These are phyloP conservation scores for Tilletia caries DNA, from an alignment of 1,284 basidiomycete species.

Conservation along the genomic window DNA sequence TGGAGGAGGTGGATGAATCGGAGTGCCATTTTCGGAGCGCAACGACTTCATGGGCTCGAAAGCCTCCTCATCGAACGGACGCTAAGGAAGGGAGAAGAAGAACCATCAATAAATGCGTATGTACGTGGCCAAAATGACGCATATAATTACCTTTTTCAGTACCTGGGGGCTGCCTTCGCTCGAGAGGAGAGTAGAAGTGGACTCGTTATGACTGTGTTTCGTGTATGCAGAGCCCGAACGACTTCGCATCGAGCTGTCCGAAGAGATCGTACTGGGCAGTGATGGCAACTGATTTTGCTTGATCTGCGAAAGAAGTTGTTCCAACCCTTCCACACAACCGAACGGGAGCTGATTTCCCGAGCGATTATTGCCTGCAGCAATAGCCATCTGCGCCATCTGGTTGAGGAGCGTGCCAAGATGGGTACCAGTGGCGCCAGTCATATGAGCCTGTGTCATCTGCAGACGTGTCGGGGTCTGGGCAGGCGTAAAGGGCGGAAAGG, in stretches of 20 bases:
- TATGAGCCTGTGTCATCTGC: background rate
- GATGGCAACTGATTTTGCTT: background rate
- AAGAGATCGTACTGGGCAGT: background rate
- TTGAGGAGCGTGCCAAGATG: background rate
- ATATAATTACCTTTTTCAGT: conserved; percentile 3
- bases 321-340: background rate
- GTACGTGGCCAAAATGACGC: background rate
- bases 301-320: background rate
- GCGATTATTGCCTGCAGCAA: background rate
- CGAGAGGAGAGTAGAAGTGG: conserved; percentile 2
- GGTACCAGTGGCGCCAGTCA: background rate
- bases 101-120: too few species aligned
- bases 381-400: background rate
- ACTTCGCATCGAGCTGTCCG: conserved; percentile 2
- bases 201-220: conserved; percentile 9
- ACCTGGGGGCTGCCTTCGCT: conserved; percentile 11
- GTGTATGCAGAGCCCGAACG: background rate
- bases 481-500: background rate
- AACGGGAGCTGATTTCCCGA: background rate
- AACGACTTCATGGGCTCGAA: conserved; percentile 20
- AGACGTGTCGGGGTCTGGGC: background rate
- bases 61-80: background rate
- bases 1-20: conserved; percentile 21
- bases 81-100: background rate
- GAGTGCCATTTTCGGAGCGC: conserved; percentile 19